Base-by-base conservation (phyloP, 2,329 filamentous ascomycete genomes). In the Ophiostoma tasmaniense region DNA sequence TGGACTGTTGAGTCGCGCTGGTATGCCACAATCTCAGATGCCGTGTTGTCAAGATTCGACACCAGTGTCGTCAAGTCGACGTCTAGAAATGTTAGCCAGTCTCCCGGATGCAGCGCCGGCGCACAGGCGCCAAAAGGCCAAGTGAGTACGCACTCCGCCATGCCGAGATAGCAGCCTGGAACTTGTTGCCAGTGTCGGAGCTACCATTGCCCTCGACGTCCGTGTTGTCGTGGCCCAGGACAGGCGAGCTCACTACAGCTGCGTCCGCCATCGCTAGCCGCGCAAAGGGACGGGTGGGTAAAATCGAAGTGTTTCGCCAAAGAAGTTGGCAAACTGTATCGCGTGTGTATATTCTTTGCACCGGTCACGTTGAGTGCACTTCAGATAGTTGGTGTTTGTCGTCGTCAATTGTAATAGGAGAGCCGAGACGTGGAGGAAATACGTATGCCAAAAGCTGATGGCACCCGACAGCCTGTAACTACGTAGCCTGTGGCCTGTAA, bases 1-100 rank as follows among this genome's bases (percentile, higher is more conserved):
- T 99, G 94, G 0, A 97, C 89, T 4, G 97, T 90, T n/a, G 94
- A 92, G 78, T 98, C 95, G 74, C 93, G 87, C 77, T 99, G 96
- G 77, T 96, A 93, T 65, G 90, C 83, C 67, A 98, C 92, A 71
- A 99, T 92, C 75, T 98, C 95, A 13, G 93, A 94, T n/a, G 95
- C 95, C 3, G 93, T 94, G 70, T 89, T 90, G 79, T 99, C 95
- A 72, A 99, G 89, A 73, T 86, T 91, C 39, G 92, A 90, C 71
- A 97, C 87, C 73, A 98, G 87, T 30, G 86, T 88, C 65, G 91
- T 90, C 70, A 99, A 84, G 78, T 97, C 92, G 78, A 99, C 92
- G 75, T 89, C 93, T 97, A 75, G 70, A 67, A 55, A 28, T 33
- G 65, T 70, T 67, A 70, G 69, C 61, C 66, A 64, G 25, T 14